Base-by-base conservation (phyloP, 257 asterid genomes). In the Oldenlandia corymbosa region DNA sequence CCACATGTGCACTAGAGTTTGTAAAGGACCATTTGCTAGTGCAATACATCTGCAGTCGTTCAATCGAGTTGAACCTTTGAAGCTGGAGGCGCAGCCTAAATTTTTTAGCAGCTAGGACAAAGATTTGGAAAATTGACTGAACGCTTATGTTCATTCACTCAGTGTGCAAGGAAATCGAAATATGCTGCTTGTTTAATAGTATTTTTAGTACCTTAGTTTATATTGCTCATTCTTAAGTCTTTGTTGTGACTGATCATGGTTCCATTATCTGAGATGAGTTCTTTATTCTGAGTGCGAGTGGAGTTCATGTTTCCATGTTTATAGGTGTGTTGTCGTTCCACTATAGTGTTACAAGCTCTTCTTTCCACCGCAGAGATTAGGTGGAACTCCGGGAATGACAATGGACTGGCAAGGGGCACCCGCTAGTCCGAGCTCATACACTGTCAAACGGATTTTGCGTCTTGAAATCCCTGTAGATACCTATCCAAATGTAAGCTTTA, bases 361-460 rank as follows among this genome's bases (percentile, higher is more conserved):
- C 43, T 78, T 48, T 23, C 32, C 39, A 16, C 49, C 52, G 47
- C 96, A 93, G 99, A 84, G 97, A 81, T 59, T 88, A 73, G 74
- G 81, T 66, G 92, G 90, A 58, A 93, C 90, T 67, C 87, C 85
- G 73, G 97, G 97, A 68, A 93, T 89, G 99, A 74, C 91, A 20
- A 93, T 93, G 99, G 96, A 88, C 76, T 93, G 99, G 99, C 99
- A 85, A 83, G 97, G 97, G 58, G 95, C 99, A 46, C 99, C 99
- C 8, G 96, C 99, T 64, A 93, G 99, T 76, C 99, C 97, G 58
- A 93, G 95, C 75, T 79, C 99, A 39, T 85, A 75, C 73, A 90
- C 99, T 4, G 92, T 90, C 59, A 93, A 90, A 71, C 85, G 88
- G 74, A 84, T 93, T 60, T 71, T 93, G 90, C 97, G 96, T 69